phyloP scores from a whole-genome alignment of 2,329 filamentous ascomycete genomes.

The Kalmusia sp. region DNA sequence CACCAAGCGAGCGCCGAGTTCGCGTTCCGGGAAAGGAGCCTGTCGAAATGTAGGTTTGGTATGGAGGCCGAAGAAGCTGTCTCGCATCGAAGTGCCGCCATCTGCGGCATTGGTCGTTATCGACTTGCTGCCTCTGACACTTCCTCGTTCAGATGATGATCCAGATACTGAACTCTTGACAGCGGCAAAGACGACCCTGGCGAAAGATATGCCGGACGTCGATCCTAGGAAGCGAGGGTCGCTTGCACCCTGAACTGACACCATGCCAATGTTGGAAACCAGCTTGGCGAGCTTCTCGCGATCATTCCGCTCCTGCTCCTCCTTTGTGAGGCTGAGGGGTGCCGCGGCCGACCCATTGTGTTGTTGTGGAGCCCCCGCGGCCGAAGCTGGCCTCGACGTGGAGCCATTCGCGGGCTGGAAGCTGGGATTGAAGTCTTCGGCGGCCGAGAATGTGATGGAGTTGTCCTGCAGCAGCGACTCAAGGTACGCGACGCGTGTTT shows the following conservation, averaged over 20 bases:
- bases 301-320: slow-evolving; percentile 60
- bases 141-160: slow-evolving; percentile 66
- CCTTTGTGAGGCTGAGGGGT: slow-evolving; percentile 24
- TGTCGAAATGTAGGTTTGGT: slow-evolving; percentile 87
- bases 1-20: slow-evolving; percentile 75
- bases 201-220: slow-evolving; percentile 91
- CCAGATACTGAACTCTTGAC: slow-evolving; percentile 76
- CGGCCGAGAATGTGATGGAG: slow-evolving; percentile 74
- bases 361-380: slow-evolving; percentile 19
- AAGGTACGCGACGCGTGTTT: slow-evolving; percentile 83
- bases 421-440: slow-evolving; percentile 65
- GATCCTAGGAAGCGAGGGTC: slow-evolving; percentile 84
- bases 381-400: slow-evolving; percentile 26
- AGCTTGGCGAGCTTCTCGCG: slow-evolving; percentile 69
- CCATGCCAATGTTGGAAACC: slow-evolving; percentile 74
- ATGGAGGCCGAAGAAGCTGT: slow-evolving; percentile 96
- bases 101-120: slow-evolving; percentile 57
- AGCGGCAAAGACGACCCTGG: slow-evolving; percentile 90
- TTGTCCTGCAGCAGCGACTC: slow-evolving; percentile 76
- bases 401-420: slow-evolving; percentile 45
- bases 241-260: slow-evolving; percentile 77
- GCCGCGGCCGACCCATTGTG: slow-evolving; percentile 30
- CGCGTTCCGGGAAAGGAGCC: slow-evolving; percentile 80
- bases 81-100: slow-evolving; percentile 82
- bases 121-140: slow-evolving; percentile 65